Percentiles rank a stretch among this genome's conserved stretches.
phyloP scores from a whole-genome alignment of 768 basidiomycete genomes.

The Leccinum longicurvipes region DNA sequence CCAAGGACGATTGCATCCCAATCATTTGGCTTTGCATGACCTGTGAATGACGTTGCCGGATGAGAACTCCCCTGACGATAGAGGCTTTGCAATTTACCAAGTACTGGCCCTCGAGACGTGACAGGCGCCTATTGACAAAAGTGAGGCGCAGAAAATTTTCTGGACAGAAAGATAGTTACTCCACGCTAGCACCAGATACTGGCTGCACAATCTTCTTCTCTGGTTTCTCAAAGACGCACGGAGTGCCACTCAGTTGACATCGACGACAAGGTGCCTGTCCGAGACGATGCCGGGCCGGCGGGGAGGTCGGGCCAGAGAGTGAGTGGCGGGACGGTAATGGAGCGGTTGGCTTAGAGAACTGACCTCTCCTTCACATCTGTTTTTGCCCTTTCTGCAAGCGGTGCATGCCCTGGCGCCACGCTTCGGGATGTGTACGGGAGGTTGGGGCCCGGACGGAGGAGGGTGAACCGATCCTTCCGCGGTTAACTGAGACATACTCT shows the following conservation, averaged over 20 bases:
- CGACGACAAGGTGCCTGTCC: conserved; percentile 84
- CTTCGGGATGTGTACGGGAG: conserved; percentile 73
- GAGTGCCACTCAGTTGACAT: conserved; percentile 76
- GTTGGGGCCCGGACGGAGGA: conserved; percentile 27
- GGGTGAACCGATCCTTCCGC: conserved; percentile 31
- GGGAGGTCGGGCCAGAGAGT: conserved; percentile 67
- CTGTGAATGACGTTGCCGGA: conserved; percentile 33
- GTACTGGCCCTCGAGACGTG: conserved; percentile 84
- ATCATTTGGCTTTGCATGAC: conserved; percentile 95
- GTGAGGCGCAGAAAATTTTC: conserved; percentile 14
- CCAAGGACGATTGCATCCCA: conserved; percentile 86
- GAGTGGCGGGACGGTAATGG: conserved; percentile 40
- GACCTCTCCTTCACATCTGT: conserved; percentile 91
- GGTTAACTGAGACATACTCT: conserved; percentile 35
- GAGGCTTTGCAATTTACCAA: conserved; percentile 43
- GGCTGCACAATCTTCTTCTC: conserved; percentile 74
- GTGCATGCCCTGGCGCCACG: conserved; percentile 88
- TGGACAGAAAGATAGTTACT: conserved; percentile 46
- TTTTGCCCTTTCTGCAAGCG: conserved; percentile 87
- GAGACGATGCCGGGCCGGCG: conserved; percentile 64
- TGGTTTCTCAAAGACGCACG: conserved; percentile 88
- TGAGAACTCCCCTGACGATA: not conserved
- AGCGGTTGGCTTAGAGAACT: conserved; percentile 33
- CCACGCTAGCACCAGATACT: conserved; percentile 62
- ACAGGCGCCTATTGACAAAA: conserved; percentile 57